Base-by-base conservation (phyloP, 345 rosid species). In the Draba incana region DNA sequence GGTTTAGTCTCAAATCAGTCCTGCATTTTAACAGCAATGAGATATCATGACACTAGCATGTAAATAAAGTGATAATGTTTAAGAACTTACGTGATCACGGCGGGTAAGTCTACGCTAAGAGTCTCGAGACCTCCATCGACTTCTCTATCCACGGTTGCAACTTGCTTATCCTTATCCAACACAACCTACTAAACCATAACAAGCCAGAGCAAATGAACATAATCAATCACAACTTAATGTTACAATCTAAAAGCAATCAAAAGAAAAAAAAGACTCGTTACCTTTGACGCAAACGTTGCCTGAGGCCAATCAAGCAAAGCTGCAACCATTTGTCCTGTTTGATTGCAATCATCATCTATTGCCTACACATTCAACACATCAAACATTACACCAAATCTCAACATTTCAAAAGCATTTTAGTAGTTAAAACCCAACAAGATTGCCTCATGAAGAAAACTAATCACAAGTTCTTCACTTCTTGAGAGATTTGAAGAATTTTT, bases 321-420 rank as follows among this genome's bases (percentile, higher is more conserved):
- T 4, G 98, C 98, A 55, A 93, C 84, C 97, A 93, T 90, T 74
- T 93, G 97, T 66, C 97, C 98, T 25, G 98, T 90, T 80, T 90
- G 97, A 81, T 93, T 90, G 77, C 96, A 93, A 39, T 93, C 98
- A 82, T 93, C 92, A 77, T 93, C 98, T 75, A 90, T 88, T n/a
- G 97, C 96, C 98, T 92, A 73, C 75, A 70, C 2, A 0, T 13
- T 13, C 10, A 5, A 43, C 6, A 7, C 45, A 35, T 33, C 10
- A 23, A 23, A 48, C 13, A 20, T 43, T 33, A 33, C 37, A 33
- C 37, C n/a, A n/a, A n/a, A n/a, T n/a, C n/a, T n/a, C n/a, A n/a
- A n/a, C n/a, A n/a, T n/a, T n/a, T n/a, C n/a, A n/a, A n/a, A n/a
- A n/a, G n/a, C n/a, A n/a, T n/a, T n/a, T n/a, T n/a, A n/a, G n/a